These are phyloP conservation scores for Trichoderma citrinoviride DNA, from an alignment of 2,329 filamentous ascomycete genomes.

Conservation along the genomic window DNA sequence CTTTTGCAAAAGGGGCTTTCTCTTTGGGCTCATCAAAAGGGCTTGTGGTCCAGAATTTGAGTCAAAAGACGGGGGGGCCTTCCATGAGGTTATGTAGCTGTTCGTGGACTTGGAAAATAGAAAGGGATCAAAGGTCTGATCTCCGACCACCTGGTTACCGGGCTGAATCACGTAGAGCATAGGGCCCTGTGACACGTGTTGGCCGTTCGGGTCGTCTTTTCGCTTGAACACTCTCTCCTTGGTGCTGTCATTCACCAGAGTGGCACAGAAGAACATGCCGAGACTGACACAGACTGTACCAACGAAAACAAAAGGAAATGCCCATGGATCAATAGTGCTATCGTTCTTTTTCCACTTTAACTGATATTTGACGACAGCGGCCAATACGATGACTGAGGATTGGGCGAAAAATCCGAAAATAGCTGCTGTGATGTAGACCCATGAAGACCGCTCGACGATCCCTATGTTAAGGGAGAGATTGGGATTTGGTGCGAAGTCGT, in stretches of 20 bases:
- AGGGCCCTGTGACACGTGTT: rapidly evolving
- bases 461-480: background rate
- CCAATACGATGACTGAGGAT: background rate
- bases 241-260: background rate
- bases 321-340: background rate
- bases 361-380: background rate
- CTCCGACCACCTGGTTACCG: background rate
- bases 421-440: background rate
- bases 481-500: background rate
- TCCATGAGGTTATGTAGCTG: background rate
- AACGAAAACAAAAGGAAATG: background rate
- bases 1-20: too few relatives aligned
- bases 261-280: background rate
- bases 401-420: background rate
- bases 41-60: too few relatives aligned
- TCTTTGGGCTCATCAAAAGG: too few relatives aligned
- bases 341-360: background rate
- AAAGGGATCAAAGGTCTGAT: background rate
- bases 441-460: background rate
- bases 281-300: background rate
- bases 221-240: background rate
- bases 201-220: rapidly evolving
- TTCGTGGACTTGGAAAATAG: background rate
- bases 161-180: background rate
- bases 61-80: background rate